Base-by-base conservation (phyloP, 768 basidiomycete species). In the Lactifluus volemus region DNA sequence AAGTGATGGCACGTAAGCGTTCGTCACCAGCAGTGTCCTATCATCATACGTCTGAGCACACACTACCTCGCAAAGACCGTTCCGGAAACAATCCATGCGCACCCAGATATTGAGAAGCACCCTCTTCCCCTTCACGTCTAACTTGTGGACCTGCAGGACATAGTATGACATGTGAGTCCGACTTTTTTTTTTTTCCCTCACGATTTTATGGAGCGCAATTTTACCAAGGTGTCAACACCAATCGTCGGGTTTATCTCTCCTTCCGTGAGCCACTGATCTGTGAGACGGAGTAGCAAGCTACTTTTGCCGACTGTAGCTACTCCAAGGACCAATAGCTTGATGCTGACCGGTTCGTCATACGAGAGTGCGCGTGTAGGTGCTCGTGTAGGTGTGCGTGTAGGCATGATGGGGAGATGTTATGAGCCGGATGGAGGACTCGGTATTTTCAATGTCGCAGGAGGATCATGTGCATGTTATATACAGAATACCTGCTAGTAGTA, bases 41-140 rank as follows among this genome's bases (percentile, higher is more conserved):
- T 0, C 8, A 21, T 34, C 39, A 15, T 5, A 39, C 39, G 12
- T 11, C 5, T 11, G 12, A 38, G 3, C 9, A 38, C 9, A 38
- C 38, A 38, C 11, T 38, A 38, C 11, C 36, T 9, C 36, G 36
- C 11, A 11, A 38, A 38, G n/a, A 25, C 25, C 25, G 25, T 25
- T 3, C 9, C 9, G 3, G 12, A 11, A 36, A 38, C 4, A 34
- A 25, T 25, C 29, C 2, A 38, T 12, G 72, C 86, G 63, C 67
- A 95, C 94, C 96, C 96, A 99, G 72, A 98, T 96, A 58, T 89
- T 92, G 11, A 99, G 78, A 74, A 97, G 97, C 66, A 91, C 88
- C 68, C 81, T 88, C 78, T 81, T 86, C 56, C 88, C 84, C 51
- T 84, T 84, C 53, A 91, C 78, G 21, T 87, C 84, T 86, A 92